phyloP scores from a whole-genome alignment of 2,329 filamentous ascomycete species.

The Aspergillus niger region DNA sequence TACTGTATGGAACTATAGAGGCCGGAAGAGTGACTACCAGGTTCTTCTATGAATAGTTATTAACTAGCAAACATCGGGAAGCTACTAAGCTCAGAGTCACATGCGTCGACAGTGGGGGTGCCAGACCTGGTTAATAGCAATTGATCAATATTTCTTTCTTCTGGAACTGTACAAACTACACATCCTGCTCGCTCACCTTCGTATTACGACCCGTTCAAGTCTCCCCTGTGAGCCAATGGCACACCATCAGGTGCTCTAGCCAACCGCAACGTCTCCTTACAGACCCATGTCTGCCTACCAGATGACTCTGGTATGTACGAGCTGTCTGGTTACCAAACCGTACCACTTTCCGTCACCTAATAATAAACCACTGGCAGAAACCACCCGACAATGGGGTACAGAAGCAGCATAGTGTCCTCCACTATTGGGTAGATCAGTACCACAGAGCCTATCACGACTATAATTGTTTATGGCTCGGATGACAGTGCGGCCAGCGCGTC shows the following conservation, averaged over 20 bases:
- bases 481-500: not conserved
- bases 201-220: too few species aligned
- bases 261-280: not conserved
- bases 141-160: not conserved
- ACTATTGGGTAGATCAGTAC: not conserved
- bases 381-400: not conserved
- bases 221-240: not conserved
- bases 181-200: too few species aligned
- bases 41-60: not conserved
- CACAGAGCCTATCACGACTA: not conserved
- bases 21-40: not conserved
- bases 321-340: not conserved
- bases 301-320: not conserved
- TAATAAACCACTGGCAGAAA: not conserved
- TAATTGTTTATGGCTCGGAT: not conserved
- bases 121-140: not conserved
- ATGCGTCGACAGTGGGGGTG: not conserved
- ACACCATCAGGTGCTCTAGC: not conserved
- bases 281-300: not conserved
- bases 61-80: too few species aligned
- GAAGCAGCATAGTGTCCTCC: not conserved
- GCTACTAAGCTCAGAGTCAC: not conserved
- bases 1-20: not conserved
- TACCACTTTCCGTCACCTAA: not conserved
- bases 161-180: too few species aligned